Base-by-base conservation (phyloP, 2,329 filamentous ascomycete species). In the Cercospora sp. region DNA sequence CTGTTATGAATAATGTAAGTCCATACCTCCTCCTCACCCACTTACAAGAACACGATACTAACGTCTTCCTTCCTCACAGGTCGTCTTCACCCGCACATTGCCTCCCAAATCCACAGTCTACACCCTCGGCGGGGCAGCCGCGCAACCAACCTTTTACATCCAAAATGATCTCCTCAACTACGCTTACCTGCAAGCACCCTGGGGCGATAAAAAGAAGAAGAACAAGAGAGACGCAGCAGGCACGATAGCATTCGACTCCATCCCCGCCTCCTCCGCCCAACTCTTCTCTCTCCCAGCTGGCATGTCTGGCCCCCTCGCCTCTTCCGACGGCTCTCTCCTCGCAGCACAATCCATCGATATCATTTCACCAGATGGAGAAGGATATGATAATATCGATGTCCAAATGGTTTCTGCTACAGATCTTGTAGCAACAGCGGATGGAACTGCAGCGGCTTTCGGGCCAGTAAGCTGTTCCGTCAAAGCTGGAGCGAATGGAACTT, bases 141-240 rank as follows among this genome's bases (percentile, higher is more conserved):
- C 61, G 3, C 40, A 18, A 18, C 61, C 61, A 21, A 63, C 61
- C 8, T 63, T 63, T 18, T 63, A 63, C 45, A 63, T 63, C 30
- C 61, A 63, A 55, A 63, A 63, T 32, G 61, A 63, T 6, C 28
- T 18, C 3, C 43, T 51, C 61, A 63, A 63, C 61, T 63, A 63
- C 61, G 45, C 45, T 0, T 55, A 24, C 45, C 61, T 63, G 2
- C 30, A 10, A 13, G 16, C 61, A 2, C 28, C 61, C 18, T 34
- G 3, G 9, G 9, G 18, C 10, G 12, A n/a, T 2, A 49, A 45
- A 2, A 51, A 40, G 9, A 40, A 40, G 12, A 40, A 40, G 13
- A n/a, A 32, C 30, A 5, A 18, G 18, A 30, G 28, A 28, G 45
- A 53, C 28, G 34, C 10, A 49, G 18, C 40, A n/a, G 61, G 61